These are phyloP conservation scores for Phyllosticta citrichinensis DNA, from an alignment of 2,329 filamentous ascomycete genomes.

Conservation along the genomic window DNA sequence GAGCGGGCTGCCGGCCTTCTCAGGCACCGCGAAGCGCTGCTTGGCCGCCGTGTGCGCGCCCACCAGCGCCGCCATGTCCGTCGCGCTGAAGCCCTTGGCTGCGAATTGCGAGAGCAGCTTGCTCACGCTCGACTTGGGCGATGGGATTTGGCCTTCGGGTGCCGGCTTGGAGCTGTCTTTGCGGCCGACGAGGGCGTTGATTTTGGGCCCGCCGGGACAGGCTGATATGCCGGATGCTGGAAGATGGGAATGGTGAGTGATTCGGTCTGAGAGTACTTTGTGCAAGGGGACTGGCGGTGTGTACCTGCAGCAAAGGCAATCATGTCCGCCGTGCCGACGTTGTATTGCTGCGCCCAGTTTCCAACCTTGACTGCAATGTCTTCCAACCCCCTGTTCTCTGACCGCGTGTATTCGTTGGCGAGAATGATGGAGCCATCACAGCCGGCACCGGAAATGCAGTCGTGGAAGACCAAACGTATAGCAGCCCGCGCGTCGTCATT, in stretches of 20 bases:
- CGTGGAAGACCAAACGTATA: conserved; percentile 24
- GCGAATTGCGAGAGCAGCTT: conserved; percentile 38
- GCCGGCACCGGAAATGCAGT: conserved; percentile 23
- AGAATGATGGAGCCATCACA: conserved; percentile 34
- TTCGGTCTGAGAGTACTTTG: background rate
- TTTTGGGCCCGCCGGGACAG: conserved; percentile 43
- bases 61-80: conserved; percentile 44
- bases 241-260: background rate
- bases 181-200: conserved; percentile 42
- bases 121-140: conserved; percentile 30
- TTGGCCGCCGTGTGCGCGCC: conserved; percentile 44
- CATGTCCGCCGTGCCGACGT: conserved; percentile 44
- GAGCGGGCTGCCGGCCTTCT: conserved; percentile 30
- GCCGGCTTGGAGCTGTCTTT: conserved; percentile 33
- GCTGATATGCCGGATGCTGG: conserved; percentile 38
- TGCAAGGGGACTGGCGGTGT: conserved; percentile 7
- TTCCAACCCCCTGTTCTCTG: conserved; percentile 38
- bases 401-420: conserved; percentile 25
- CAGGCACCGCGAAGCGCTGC: conserved; percentile 37
- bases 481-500: conserved; percentile 20
- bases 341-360: conserved; percentile 31
- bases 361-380: conserved; percentile 30
- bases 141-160: conserved; percentile 37
- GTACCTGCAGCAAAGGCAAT: conserved; percentile 38
- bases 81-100: conserved; percentile 41